Percentiles rank a stretch among this genome's conserved stretches.
phyloP scores from a whole-genome alignment of 1,284 basidiomycete species.

The Trichosporon sp. region DNA sequence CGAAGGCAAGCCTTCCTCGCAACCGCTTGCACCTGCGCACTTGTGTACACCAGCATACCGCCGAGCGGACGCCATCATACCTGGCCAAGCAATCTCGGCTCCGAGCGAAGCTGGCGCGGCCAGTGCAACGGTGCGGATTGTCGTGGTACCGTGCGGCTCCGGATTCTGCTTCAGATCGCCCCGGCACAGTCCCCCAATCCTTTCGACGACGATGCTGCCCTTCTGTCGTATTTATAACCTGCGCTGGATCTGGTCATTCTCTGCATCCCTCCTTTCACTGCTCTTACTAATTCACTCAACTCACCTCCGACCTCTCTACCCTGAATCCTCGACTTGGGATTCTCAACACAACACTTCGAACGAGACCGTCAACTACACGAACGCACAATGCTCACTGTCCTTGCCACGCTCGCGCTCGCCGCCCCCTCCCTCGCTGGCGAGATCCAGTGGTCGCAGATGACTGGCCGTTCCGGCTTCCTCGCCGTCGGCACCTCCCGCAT shows the following conservation, averaged over 20 bases:
- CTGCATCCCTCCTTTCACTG: not conserved
- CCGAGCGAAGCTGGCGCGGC: not conserved
- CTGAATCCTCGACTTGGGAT: not conserved
- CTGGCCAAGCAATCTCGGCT: not conserved
- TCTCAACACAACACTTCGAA: not conserved
- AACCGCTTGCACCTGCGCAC: too few relatives aligned
- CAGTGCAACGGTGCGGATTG: not conserved
- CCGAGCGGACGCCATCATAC: too few relatives aligned
- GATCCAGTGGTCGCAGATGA: slow-evolving; percentile 3
- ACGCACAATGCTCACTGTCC: not conserved
- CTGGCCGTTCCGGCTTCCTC: not conserved
- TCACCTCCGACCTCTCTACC: too few relatives aligned
- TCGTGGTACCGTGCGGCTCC: not conserved
- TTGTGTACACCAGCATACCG: too few relatives aligned
- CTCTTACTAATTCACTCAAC: not conserved
- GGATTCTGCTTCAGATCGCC: not conserved
- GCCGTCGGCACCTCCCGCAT: not conserved
- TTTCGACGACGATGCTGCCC: not conserved
- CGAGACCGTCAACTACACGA: not conserved
- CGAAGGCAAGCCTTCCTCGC: too few relatives aligned
- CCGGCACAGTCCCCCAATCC: too few relatives aligned
- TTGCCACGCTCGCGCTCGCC: slow-evolving; percentile 7
- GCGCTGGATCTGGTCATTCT: not conserved
- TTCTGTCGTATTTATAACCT: not conserved
- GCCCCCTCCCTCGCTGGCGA: slow-evolving; percentile 4